These are phyloP conservation scores for Phytophthora crassamura DNA, from an alignment of 352 stramenopile species.

Conservation along the genomic window DNA sequence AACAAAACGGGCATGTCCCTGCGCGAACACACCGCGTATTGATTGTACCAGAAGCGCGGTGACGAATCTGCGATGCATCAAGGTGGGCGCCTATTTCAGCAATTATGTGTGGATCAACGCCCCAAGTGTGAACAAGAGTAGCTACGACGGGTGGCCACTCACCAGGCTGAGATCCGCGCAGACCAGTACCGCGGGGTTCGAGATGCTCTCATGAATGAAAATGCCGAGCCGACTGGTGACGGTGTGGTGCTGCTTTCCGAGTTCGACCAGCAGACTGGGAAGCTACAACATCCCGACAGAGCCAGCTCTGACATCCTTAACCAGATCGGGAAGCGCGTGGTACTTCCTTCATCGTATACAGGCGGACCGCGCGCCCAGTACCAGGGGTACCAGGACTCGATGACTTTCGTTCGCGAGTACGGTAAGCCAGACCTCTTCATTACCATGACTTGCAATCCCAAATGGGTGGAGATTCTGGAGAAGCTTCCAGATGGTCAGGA, in stretches of 20 bases:
- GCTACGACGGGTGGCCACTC: too few species aligned
- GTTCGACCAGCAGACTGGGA: too few species aligned
- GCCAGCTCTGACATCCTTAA: too few species aligned
- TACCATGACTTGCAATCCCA: constrained; percentile 53
- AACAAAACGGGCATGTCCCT: constrained; percentile 3
- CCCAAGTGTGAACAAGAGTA: constrained; percentile 11
- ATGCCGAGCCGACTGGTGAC: too few species aligned
- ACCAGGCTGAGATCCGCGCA: too few species aligned
- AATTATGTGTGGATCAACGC: constrained; percentile 17
- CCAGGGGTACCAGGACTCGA: constrained; percentile 38
- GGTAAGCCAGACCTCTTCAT: constrained; percentile 56
- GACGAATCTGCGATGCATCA: background rate
- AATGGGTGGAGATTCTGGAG: constrained; percentile 48
- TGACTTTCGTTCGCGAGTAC: constrained; percentile 45
- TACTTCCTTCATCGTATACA: background rate
- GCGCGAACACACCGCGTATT: constrained; percentile 1
- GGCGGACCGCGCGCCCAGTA: constrained; percentile 15
- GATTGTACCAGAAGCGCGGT: background rate
- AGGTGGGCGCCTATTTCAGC: background rate
- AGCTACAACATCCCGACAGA: too few species aligned
- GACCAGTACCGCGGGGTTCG: too few species aligned
- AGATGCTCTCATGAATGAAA: too few species aligned
- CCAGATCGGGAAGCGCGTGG: too few species aligned
- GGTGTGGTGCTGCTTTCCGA: too few species aligned
- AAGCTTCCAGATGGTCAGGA: constrained; percentile 7